Conservation (phyloP, 164 flowering plant genomes). For the Piper betle region DNA sequence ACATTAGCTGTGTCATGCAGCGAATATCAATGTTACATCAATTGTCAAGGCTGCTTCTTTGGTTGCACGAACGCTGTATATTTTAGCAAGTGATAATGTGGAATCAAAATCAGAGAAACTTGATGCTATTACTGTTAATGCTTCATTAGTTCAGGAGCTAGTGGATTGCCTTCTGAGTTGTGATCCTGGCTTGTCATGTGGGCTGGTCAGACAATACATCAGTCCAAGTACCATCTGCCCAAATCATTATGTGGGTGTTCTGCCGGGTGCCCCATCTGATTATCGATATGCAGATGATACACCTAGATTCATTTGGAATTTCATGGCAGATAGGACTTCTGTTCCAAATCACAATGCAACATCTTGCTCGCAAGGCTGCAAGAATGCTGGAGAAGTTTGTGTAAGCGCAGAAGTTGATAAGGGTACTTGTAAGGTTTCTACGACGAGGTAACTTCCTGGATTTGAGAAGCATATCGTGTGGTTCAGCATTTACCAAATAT, state of each 20-base stretch:
- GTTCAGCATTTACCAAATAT: background rate
- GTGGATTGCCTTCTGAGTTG: conserved; percentile 65
- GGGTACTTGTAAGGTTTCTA: conserved; percentile 66
- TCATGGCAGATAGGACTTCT: conserved; percentile 77
- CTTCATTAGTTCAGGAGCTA: conserved; percentile 69
- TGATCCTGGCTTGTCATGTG: conserved; percentile 84
- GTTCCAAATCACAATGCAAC: conserved; percentile 18
- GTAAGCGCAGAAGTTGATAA: conserved; percentile 46
- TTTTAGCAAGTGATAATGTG: conserved; percentile 49
- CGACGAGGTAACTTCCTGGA: conserved; percentile 49
- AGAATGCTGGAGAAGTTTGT: conserved; percentile 44
- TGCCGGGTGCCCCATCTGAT: conserved; percentile 54
- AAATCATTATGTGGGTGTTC: conserved; percentile 80
- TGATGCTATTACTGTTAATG: conserved; percentile 44
- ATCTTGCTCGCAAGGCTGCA: conserved; percentile 57
- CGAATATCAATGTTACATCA: conserved; percentile 69
- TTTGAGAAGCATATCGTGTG: background rate
- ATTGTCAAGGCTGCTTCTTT: conserved; percentile 74
- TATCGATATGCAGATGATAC: conserved; percentile 37
- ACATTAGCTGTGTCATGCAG: conserved; percentile 25
- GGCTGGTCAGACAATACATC: conserved; percentile 56
- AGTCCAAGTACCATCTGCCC: conserved; percentile 51
- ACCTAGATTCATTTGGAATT: conserved; percentile 83
- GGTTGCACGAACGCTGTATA: conserved; percentile 71
- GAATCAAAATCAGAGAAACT: conserved; percentile 25